phyloP scores from a whole-genome alignment of 169 alveolate genomes.

The Plasmodium gallinaceum region DNA sequence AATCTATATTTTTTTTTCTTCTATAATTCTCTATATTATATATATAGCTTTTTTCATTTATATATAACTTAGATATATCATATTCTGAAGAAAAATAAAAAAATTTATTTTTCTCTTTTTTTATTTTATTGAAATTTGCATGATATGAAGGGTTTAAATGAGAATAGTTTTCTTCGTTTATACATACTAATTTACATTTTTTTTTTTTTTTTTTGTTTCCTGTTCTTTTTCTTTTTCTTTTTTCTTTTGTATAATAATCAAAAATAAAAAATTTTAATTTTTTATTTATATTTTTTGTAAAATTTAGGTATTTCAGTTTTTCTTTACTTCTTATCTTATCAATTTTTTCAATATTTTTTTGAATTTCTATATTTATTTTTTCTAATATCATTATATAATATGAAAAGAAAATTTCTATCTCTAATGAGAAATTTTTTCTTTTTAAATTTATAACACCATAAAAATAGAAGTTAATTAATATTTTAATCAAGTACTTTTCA shows the following conservation, averaged over 20 bases:
- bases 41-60: slow-evolving; percentile 24
- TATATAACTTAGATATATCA: slow-evolving; percentile 44
- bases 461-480: slow-evolving; percentile 29
- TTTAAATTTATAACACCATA: slow-evolving; percentile 42
- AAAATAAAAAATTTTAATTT: no score
- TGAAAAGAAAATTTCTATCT: slow-evolving; percentile 55
- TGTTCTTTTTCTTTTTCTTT: not conserved
- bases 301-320: slow-evolving; percentile 12
- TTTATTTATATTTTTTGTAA: not conserved
- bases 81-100: slow-evolving; percentile 12
- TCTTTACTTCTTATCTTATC: slow-evolving; percentile 1
- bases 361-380: slow-evolving; percentile 34
- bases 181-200: not conserved
- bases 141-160: not conserved
- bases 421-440: slow-evolving; percentile 18
- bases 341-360: slow-evolving; percentile 21
- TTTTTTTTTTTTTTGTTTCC: not conserved
- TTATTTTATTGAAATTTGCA: not conserved
- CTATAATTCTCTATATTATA: slow-evolving; percentile 57
- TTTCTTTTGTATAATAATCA: slow-evolving; percentile 6
- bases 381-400: slow-evolving; percentile 56
- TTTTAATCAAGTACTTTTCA: slow-evolving; percentile 17
- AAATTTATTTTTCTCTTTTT: slow-evolving; percentile 5
- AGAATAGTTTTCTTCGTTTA: not conserved
- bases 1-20: slow-evolving; percentile 31